Percentiles rank a stretch among this genome's conserved stretches.
These are phyloP conservation scores for Moesziomyces sp. DNA, from an alignment of 1,284 basidiomycete species.

Conservation along the genomic window DNA sequence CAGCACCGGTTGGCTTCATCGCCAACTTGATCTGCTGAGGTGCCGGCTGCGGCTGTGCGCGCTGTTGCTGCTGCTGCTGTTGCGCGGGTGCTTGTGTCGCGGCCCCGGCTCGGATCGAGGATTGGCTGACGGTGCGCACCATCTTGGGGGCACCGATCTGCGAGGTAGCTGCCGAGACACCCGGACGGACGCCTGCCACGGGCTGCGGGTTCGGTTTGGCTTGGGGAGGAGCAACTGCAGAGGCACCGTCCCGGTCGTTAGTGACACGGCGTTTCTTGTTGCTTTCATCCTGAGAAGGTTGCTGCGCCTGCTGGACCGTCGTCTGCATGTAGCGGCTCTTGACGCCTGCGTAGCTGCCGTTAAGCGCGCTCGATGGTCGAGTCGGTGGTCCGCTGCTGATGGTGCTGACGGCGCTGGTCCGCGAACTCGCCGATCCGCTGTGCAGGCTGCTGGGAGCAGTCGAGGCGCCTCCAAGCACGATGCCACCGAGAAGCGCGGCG, in stretches of 20 bases:
- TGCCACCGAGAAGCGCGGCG: constrained; percentile 28
- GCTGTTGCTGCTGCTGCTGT: constrained; percentile 17
- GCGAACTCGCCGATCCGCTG: constrained; percentile 16
- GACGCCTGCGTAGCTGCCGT: constrained; percentile 47
- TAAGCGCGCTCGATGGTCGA: constrained; percentile 37
- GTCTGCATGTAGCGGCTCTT: constrained; percentile 51
- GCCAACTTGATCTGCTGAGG: constrained; percentile 42
- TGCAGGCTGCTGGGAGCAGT: constrained; percentile 15
- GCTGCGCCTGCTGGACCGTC: constrained; percentile 19
- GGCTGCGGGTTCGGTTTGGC: constrained; percentile 17
- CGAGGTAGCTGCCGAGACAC: constrained; percentile 29
- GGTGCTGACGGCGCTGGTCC: constrained; percentile 38
- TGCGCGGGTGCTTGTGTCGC: constrained; percentile 18
- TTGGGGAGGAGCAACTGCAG: constrained; percentile 6
- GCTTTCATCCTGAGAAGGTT: constrained; percentile 22
- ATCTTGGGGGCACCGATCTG: constrained; percentile 40
- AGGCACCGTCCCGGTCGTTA: constrained; percentile 32
- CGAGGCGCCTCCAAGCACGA: constrained; percentile 22
- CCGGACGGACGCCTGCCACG: constrained; percentile 19
- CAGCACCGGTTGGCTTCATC: constrained; percentile 34
- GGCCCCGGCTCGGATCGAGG: constrained; percentile 27
- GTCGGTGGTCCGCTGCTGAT: constrained; percentile 39
- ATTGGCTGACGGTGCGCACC: constrained; percentile 42
- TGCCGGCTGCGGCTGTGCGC: constrained; percentile 16
- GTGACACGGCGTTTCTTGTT: constrained; percentile 52